phyloP scores from a whole-genome alignment of 2,329 filamentous ascomycete species.

The Calonectria henricotiae region DNA sequence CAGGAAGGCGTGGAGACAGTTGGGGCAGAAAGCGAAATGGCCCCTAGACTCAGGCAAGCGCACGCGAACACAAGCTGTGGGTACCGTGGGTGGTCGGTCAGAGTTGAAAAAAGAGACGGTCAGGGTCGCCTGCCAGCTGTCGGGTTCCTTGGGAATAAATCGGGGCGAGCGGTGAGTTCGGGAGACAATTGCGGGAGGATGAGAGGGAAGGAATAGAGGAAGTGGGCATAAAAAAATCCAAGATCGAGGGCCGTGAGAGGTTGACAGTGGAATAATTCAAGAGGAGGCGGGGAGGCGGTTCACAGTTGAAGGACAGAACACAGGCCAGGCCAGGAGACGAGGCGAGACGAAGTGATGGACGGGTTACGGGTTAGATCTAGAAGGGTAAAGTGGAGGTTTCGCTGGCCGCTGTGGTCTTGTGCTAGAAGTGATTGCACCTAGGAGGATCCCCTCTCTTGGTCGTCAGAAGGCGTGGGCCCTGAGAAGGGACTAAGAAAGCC shows the following conservation, averaged over 20 bases:
- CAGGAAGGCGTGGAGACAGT: conserved; percentile 46
- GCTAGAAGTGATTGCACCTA: neutral
- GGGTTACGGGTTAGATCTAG: conserved; percentile 39
- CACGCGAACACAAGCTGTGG: conserved; percentile 46
- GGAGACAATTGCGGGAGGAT: conserved; percentile 1
- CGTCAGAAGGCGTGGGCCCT: conserved; percentile 25
- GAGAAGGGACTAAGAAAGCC: conserved; percentile 16
- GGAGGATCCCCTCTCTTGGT: conserved; percentile 9
- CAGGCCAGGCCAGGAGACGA: conserved; percentile 40
- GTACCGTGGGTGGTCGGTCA: conserved; percentile 49
- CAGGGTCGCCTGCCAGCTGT: conserved; percentile 44
- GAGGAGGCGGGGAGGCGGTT: conserved; percentile 41
- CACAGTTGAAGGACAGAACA: conserved; percentile 37
- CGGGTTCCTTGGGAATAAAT: conserved; percentile 38
- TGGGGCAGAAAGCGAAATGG: conserved; percentile 47
- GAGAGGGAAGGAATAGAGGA: conserved; percentile 12
- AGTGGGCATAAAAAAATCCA: conserved; percentile 12
- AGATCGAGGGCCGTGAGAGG: conserved; percentile 34
- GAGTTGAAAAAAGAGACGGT: conserved; percentile 48
- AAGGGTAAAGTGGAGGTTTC: conserved; percentile 46
- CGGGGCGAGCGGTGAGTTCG: conserved; percentile 21
- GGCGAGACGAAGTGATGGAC: conserved; percentile 39
- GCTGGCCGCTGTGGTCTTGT: conserved; percentile 30
- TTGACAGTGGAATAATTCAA: conserved; percentile 34
- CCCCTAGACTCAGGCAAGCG: conserved; percentile 51